A percentile compares a stretch with the other conserved stretches of the same genome.
Evolutionary conservation across 2,329 filamentous ascomycete genomes (phyloP).

Genomic region (Leptographium lundbergii): DNA sequence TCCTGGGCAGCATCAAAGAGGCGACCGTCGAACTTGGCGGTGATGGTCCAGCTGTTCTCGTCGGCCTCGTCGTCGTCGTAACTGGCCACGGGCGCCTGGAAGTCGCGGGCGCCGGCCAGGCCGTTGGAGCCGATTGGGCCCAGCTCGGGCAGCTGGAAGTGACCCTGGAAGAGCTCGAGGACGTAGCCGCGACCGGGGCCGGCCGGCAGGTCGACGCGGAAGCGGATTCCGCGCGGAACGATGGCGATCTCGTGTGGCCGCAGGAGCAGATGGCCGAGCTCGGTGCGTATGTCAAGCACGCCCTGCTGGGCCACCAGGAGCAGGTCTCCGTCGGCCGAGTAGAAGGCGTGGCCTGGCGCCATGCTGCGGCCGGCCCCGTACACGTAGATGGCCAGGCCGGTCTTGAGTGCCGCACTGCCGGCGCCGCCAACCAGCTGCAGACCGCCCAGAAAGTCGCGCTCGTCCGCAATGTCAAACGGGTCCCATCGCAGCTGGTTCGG

Average conservation of each 20-base stretch:
- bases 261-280: constrained; percentile 59
- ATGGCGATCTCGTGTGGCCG: constrained; percentile 66
- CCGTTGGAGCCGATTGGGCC: constrained; percentile 62
- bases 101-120: constrained; percentile 61
- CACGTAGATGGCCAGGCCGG: constrained; percentile 66
- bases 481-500: constrained; percentile 75
- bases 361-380: constrained; percentile 71
- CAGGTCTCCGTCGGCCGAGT: constrained; percentile 71
- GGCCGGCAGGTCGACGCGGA: constrained; percentile 51
- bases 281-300: constrained; percentile 61
- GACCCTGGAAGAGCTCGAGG: constrained; percentile 58
- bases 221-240: constrained; percentile 60
- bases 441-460: constrained; percentile 37
- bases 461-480: constrained; percentile 52
- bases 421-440: constrained; percentile 63
- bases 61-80: constrained; percentile 39
- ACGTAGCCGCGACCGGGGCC: constrained; percentile 56
- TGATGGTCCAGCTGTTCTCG: constrained; percentile 30
- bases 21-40: constrained; percentile 53
- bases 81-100: constrained; percentile 55
- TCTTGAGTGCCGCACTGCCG: constrained; percentile 66
- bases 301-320: constrained; percentile 66
- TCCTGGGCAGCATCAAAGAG: constrained; percentile 53
- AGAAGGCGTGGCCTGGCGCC: constrained; percentile 59
- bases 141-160: constrained; percentile 58